Percentiles rank a stretch among this genome's conserved stretches.
phyloP scores from a whole-genome alignment of 129 eudicot genomes.

The Pittosporum tobira region DNA sequence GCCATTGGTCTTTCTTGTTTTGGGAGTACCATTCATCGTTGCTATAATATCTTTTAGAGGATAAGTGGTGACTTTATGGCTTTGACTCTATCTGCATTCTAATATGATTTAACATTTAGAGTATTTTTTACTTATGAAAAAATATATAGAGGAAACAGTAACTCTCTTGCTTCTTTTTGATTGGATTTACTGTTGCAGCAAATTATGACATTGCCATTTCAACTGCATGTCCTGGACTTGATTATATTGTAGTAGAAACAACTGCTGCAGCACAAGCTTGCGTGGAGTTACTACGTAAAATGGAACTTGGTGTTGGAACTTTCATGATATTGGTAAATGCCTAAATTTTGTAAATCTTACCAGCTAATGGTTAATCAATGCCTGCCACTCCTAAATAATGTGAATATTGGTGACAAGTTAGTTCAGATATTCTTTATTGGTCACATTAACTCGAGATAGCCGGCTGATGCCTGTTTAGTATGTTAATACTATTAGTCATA shows the following conservation, averaged over 20 bases:
- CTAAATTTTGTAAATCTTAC: too few relatives aligned
- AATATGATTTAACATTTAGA: too few relatives aligned
- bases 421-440: too few relatives aligned
- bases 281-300: slow-evolving; percentile 75
- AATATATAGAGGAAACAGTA: background rate
- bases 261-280: slow-evolving; percentile 90
- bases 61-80: background rate
- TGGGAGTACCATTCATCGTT: background rate
- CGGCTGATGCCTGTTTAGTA: too few relatives aligned
- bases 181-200: slow-evolving; percentile 40
- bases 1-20: background rate
- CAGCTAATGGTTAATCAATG: too few relatives aligned
- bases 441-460: too few relatives aligned
- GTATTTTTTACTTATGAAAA: too few relatives aligned
- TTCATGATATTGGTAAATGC: slow-evolving; percentile 99
- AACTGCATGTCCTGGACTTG: slow-evolving; percentile 91
- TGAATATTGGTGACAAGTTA: too few relatives aligned
- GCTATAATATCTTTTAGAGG: background rate
- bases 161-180: background rate
- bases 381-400: too few relatives aligned
- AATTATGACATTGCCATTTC: slow-evolving; percentile 89
- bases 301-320: slow-evolving; percentile 90
- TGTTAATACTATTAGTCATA: too few relatives aligned
- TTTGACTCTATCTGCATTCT: background rate
- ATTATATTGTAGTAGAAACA: slow-evolving; percentile 91